These are phyloP conservation scores for Malus hybrid DNA, from an alignment of 331 rosid species.

Conservation along the genomic window DNA sequence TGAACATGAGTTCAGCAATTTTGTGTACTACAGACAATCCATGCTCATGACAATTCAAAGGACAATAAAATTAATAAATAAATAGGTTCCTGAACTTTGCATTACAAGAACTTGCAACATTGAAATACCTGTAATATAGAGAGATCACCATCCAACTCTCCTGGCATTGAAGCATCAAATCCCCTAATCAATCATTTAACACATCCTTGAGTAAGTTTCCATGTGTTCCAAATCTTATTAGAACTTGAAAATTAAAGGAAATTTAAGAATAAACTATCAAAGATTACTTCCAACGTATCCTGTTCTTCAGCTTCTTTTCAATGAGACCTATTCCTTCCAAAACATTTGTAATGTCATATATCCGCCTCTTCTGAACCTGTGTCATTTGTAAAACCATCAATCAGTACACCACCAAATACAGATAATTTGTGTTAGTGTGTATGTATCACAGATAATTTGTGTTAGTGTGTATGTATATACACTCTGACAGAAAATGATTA, in stretches of 20 bases:
- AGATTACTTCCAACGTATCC: conserved; percentile 92
- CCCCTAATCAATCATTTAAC: conserved; percentile 61
- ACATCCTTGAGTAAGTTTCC: conserved; percentile 24
- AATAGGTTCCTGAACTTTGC: background rate
- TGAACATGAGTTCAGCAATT: background rate
- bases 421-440: background rate
- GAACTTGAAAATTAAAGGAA: conserved; percentile 11
- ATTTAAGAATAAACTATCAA: conserved; percentile 11
- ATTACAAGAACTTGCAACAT: background rate
- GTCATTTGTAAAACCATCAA: conserved; percentile 9
- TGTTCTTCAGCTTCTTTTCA: conserved; percentile 92
- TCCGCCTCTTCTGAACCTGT: conserved; percentile 97
- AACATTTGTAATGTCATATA: conserved; percentile 96
- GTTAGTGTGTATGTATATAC: background rate
- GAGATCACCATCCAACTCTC: conserved; percentile 62
- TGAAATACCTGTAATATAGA: conserved; percentile 57
- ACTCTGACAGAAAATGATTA: conserved; percentile 9
- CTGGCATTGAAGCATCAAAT: conserved; percentile 57
- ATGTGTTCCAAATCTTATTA: conserved; percentile 9
- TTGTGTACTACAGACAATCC: background rate
- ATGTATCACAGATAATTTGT: background rate
- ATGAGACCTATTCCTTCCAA: conserved; percentile 99
- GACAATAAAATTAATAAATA: background rate
- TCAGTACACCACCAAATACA: conserved; percentile 5
- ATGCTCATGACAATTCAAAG: background rate